Base-by-base conservation (phyloP, 331 rosid genomes). In the Pyracantha coccinea region DNA sequence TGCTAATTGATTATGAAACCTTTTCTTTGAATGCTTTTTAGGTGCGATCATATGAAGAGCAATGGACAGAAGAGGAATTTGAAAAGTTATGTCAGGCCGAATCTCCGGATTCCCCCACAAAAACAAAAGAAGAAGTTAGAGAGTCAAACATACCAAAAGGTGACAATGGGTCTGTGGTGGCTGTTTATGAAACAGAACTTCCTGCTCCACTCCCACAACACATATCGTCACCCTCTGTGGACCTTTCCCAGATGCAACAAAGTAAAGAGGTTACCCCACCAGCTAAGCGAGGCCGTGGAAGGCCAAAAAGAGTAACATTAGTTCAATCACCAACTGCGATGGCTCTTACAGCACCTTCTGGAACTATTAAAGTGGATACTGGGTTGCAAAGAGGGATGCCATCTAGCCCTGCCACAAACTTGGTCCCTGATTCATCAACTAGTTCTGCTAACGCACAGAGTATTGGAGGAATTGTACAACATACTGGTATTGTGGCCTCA, bases 41-140 rank as follows among this genome's bases (percentile, higher is more conserved):
- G 99, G 98, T 95, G 69, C 97, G 97, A 70, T 90, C 97, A 54
- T 95, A 95, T 75, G 99, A 95, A 86, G 99, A 95, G 83, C 98
- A 95, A 83, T 95, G 93, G 98, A 95, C 99, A 44, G 99, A 95
- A 75, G 99, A 95, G 80, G 99, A 95, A 78, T 95, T 95, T 80
- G 99, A 95, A 82, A 95, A 90, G 83, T 35, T 95, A 91, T 95
- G 99, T 89, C 90, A 95, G 85, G 87, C 50, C 29, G 99, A 95
- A 45, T 57, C 89, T 52, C 86, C 93, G 21, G 97, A 81, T 33
- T 92, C 96, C 62, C 93, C 93, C 66, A 80, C 88, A 14, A 89
- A 84, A 81, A 52, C 60, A 33, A 90, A 84, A 78, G 91, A 89
- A 66, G 86, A 82, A 72, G 69, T 44, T 69, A 66, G 47, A 31